Conservation (phyloP, 352 stramenopile species). For the Phytophthora cryptogea region DNA sequence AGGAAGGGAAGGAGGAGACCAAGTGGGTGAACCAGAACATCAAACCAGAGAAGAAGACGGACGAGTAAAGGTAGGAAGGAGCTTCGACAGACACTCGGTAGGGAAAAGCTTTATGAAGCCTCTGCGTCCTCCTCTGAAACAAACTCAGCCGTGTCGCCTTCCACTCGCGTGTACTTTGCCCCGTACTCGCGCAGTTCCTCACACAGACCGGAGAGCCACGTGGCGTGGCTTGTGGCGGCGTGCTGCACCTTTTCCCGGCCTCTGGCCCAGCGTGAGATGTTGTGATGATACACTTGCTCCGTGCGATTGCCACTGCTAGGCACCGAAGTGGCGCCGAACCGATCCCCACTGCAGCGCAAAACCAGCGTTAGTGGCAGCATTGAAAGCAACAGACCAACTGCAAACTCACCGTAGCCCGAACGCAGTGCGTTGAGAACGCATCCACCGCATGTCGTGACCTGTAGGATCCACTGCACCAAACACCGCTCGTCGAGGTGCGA, state of each 20-base stretch:
- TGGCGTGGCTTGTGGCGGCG: constrained; percentile 58
- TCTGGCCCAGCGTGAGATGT: constrained; percentile 63
- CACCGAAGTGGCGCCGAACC: constrained; percentile 7
- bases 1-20: constrained; percentile 75
- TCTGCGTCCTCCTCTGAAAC: constrained; percentile 4
- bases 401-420: constrained; percentile 28
- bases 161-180: constrained; percentile 41
- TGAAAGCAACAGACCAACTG: background rate
- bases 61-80: constrained; percentile 2
- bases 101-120: too few relatives aligned
- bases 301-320: constrained; percentile 8
- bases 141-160: constrained; percentile 13
- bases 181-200: constrained; percentile 69
- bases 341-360: constrained; percentile 4
- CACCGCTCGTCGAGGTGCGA: constrained; percentile 11
- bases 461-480: constrained; percentile 2
- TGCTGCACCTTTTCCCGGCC: constrained; percentile 64
- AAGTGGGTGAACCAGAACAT: constrained; percentile 84
- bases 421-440: constrained; percentile 18
- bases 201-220: constrained; percentile 66
- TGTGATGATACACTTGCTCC: constrained; percentile 52
- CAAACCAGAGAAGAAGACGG: constrained; percentile 36
- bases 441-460: constrained; percentile 14
- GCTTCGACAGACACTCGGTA: background rate
- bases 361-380: background rate